Percentiles rank a stretch among this genome's conserved stretches.
phyloP scores from a whole-genome alignment of 2,329 filamentous ascomycete species.

The Xylaria arbuscula region DNA sequence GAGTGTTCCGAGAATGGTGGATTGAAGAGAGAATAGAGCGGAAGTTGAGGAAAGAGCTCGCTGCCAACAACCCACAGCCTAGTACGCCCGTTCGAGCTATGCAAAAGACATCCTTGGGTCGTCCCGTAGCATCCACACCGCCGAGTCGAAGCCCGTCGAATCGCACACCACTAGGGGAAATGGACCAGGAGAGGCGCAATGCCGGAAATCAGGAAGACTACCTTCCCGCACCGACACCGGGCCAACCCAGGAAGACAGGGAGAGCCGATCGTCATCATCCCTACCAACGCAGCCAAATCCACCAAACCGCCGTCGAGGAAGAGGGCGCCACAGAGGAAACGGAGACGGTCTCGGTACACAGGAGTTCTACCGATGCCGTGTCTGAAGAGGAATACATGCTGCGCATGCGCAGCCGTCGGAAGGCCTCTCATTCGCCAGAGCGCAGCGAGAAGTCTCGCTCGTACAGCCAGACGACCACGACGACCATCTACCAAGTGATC shows the following conservation, averaged over 20 bases:
- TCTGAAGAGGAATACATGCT: constrained; percentile 87
- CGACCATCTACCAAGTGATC: constrained; percentile 72
- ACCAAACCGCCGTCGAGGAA: constrained; percentile 59
- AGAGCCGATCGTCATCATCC: constrained; percentile 81
- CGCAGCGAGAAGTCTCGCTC: constrained; percentile 73
- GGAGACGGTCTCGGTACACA: constrained; percentile 70
- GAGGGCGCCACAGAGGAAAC: constrained; percentile 66
- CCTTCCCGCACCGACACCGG: constrained; percentile 92
- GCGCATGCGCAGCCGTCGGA: constrained; percentile 76
- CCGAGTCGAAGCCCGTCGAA: constrained; percentile 81
- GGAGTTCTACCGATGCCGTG: constrained; percentile 71
- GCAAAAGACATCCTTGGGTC: constrained; percentile 66
- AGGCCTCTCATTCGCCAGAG: constrained; percentile 71
- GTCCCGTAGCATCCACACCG: constrained; percentile 82
- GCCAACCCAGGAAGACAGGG: constrained; percentile 90
- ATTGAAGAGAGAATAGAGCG: constrained; percentile 85
- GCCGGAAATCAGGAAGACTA: constrained; percentile 85
- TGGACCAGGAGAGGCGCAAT: constrained; percentile 81
- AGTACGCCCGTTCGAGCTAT: constrained; percentile 71
- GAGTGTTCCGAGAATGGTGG: constrained; percentile 99
- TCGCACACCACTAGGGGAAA: constrained; percentile 90
- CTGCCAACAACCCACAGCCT: constrained; percentile 61
- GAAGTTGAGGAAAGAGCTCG: constrained; percentile 69
- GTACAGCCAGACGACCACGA: constrained; percentile 79
- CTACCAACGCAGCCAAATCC: constrained; percentile 69